Evolutionary conservation across 2,329 filamentous ascomycete genomes (phyloP), one percentile per base, ranked within the genome.

Genomic region (Ascochyta pisi): DNA sequence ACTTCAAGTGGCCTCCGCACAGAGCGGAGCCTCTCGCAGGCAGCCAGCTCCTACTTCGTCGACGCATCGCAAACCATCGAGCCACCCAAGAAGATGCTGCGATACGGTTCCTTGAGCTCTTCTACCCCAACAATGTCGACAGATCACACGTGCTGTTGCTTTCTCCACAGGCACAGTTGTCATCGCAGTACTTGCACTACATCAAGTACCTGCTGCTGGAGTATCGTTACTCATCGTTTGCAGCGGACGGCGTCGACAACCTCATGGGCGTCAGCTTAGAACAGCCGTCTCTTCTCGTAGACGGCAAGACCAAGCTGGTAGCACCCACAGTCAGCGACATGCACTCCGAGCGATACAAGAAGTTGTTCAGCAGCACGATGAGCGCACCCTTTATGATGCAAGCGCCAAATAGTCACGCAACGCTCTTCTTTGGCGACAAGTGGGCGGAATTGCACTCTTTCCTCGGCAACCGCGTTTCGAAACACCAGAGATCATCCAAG

Each of bases 381-480:
- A 66, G 52, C 29, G 83, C 84, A 0, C 82, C 89, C 0, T 96
- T 96, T 67, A 79, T 96, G 8, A 96, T 92, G 88, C 90, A 96
- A 75, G 86, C 88, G 2, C 93, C 94, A 5, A 90, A 87, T 62
- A 91, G 89, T 68, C 89, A 95, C 61, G 93, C 94, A 0, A 85
- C 88, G 10, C 81, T 99, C 9, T 89, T 94, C 71, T 87, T 95
- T 52, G 92, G 93, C 39, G 86, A 92, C 43, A 92, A 89, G 69
- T 99, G 95, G 95, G 79, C 85, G 12, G 91, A 96, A 64, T 83
- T 96, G 9, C 92, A 97, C 71, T 84, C 86, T 10, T 95, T 96
- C 65, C 83, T 96, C 2, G 85, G 89, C 10, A 82, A 84, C 43
- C 80, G 87, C 6, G 77, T 93, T 9, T 63, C 71, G 13, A 68